Evolutionary conservation across 129 eudicot genomes (phyloP).

Genomic region (Heracleum sosnowskyi): DNA sequence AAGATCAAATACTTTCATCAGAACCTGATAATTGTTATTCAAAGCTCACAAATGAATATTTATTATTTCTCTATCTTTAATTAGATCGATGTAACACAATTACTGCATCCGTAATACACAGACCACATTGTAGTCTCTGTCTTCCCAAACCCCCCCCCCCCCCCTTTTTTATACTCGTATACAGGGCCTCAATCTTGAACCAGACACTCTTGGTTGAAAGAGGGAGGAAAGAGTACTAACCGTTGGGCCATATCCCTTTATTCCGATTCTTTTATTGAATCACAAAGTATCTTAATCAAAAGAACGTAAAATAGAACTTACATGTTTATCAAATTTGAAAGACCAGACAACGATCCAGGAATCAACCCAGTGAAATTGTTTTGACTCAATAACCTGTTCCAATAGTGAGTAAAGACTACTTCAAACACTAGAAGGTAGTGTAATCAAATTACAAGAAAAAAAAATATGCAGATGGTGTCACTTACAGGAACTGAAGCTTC

Average conservation of each 20-base stretch:
- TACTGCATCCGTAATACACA: slow-evolving; percentile 5
- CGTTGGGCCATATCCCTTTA: neutral
- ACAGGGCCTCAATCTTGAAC: neutral
- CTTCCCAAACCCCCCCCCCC: neutral
- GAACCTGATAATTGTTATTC: slow-evolving; percentile 3
- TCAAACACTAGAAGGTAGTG: neutral
- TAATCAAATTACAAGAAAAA: neutral
- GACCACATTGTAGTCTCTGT: neutral
- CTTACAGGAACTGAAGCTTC: slow-evolving; percentile 74
- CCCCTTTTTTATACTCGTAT: neutral
- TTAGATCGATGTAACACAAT: neutral
- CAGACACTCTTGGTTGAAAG: neutral
- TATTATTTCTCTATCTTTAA: neutral
- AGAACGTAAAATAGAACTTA: slow-evolving; percentile 25
- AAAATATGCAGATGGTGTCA: neutral
- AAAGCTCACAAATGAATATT: neutral
- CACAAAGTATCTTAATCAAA: neutral
- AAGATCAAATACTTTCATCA: slow-evolving; percentile 10
- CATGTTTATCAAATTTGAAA: slow-evolving; percentile 64
- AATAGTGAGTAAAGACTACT: neutral
- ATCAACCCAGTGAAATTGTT: slow-evolving; percentile 81
- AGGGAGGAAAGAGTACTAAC: neutral
- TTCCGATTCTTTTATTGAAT: neutral
- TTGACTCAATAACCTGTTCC: slow-evolving; percentile 62
- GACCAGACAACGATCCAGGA: slow-evolving; percentile 71